Evolutionary conservation across 2,329 filamentous ascomycete genomes (phyloP).

Genomic region (Aspergillus flavus): DNA sequence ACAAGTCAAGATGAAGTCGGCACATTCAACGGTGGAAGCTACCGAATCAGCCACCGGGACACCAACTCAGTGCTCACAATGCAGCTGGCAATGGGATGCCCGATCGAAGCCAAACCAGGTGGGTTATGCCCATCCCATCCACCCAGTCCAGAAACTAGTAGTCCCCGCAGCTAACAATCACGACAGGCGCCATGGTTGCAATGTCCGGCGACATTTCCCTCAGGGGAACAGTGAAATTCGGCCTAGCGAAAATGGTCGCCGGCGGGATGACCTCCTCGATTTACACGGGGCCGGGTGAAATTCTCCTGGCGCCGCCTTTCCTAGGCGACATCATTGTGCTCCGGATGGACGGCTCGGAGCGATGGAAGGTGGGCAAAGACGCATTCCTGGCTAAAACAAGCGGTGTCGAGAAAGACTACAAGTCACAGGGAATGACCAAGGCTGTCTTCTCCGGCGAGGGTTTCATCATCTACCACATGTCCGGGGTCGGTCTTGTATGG

Average conservation of each 20-base stretch:
- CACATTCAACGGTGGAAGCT: constrained; percentile 96
- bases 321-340: constrained; percentile 86
- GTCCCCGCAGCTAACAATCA: not conserved
- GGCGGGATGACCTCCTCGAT: constrained; percentile 77
- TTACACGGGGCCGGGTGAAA: constrained; percentile 87
- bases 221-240: constrained; percentile 81
- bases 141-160: too few relatives aligned
- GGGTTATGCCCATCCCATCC: too few relatives aligned
- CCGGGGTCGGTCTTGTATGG: constrained; percentile 80
- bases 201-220: constrained; percentile 90
- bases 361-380: constrained; percentile 85
- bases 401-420: constrained; percentile 84
- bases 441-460: constrained; percentile 94
- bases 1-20: constrained; percentile 80
- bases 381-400: constrained; percentile 84
- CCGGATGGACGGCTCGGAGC: constrained; percentile 64
- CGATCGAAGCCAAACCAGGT: constrained; percentile 74
- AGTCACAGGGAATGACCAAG: constrained; percentile 82
- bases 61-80: constrained; percentile 87
- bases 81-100: constrained; percentile 86
- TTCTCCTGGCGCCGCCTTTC: constrained; percentile 77
- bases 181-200: constrained; percentile 79
- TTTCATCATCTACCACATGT: constrained; percentile 84
- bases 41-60: constrained; percentile 88
- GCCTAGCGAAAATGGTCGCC: constrained; percentile 84